Evolutionary conservation across 1,139 yeast genomes (phyloP), one percentile per base, ranked within the genome.

Genomic region (Scheffersomyces lignicola): DNA sequence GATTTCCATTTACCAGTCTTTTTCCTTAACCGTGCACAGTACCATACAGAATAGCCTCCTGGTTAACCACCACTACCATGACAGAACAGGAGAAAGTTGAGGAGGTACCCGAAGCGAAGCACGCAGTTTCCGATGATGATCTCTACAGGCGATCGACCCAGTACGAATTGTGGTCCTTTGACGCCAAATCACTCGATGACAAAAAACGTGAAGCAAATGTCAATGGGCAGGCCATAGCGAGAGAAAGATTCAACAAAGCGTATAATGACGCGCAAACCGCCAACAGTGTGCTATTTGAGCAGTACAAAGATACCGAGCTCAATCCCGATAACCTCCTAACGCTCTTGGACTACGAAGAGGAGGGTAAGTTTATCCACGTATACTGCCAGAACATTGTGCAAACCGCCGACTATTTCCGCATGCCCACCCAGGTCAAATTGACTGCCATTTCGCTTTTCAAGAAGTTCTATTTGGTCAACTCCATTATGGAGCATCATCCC

Each of bases 401-500:
- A 29, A 49, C 76, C 65, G 56, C 69, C 25, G 58, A 64, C 35
- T 69, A 63, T 36, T 70, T 70, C 49, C 60, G 65, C 37, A 65
- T 68, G 74, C 73, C 75, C 14, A 69, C 73, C 6, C 74, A 71
- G 44, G 76, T 69, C 5, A 60, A 73, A 54, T 92, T 96, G 7
- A 88, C 97, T 0, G 95, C 97, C 0, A 77, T 88, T 3, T 74
- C 88, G 10, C 92, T 84, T 53, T 77, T 94, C 54, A 78, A 82
- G 52, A 81, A 83, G 54, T 94, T 92, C 57, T 94, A 83, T 54
- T 68, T 92, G 29, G 72, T 72, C 18, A 79, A 87, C 51, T 81
- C 92, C 16, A 90, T 85, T 21, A 80, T 88, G 89, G 89, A 87
- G 47, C 78, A 76, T 51, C 94, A 87, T 48, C 98, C 98, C 8